phyloP scores from a whole-genome alignment of 23 red algal species.

The Gracilariopsis chorda region DNA sequence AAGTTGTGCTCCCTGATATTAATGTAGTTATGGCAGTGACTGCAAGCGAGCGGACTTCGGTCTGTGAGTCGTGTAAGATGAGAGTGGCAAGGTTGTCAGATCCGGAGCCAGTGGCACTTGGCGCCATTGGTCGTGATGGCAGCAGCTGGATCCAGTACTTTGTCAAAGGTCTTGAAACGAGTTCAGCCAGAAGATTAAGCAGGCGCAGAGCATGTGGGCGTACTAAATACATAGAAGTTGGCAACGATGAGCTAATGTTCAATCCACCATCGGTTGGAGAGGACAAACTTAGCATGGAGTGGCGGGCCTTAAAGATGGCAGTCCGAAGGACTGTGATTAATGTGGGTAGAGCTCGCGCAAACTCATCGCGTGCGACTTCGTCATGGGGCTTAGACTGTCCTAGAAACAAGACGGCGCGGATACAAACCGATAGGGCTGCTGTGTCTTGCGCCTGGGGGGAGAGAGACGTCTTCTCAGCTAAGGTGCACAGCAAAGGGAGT shows the following conservation, averaged over 20 bases:
- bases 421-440: neutral
- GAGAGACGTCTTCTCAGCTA: neutral
- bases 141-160: constrained; percentile 32
- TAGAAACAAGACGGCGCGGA: neutral
- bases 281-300: neutral
- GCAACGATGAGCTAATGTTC: neutral
- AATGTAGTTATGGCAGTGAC: neutral
- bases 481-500: neutral
- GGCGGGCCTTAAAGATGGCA: neutral
- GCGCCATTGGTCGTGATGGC: neutral
- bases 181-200: neutral
- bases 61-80: constrained; percentile 9
- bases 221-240: neutral
- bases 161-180: neutral
- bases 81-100: constrained; percentile 16
- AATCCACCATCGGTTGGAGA: neutral
- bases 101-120: neutral
- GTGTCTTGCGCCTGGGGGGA: neutral
- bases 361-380: neutral
- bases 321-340: neutral
- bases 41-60: neutral
- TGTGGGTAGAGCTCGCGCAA: neutral
- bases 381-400: neutral
- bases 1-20: neutral
- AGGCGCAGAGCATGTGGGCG: neutral